phyloP scores from a whole-genome alignment of 2,329 filamentous ascomycete species.

The Hypoxylon rubiginosum region DNA sequence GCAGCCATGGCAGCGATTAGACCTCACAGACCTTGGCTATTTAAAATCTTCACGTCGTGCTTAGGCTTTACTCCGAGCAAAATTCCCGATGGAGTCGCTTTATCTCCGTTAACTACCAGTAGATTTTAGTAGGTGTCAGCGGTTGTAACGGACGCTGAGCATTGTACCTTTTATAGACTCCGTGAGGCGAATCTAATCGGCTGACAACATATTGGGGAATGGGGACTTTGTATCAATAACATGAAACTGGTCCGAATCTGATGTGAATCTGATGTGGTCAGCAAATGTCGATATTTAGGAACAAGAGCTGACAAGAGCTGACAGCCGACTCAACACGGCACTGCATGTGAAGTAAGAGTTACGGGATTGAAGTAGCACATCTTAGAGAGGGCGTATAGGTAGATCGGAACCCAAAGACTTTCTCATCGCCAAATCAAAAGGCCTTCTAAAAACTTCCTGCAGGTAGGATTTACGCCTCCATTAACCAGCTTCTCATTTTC shows the following conservation, averaged over 20 bases:
- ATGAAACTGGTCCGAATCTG: neutral
- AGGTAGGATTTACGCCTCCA: too few relatives aligned
- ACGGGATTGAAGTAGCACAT: neutral
- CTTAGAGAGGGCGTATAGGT: too few relatives aligned
- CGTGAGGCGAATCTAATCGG: too few relatives aligned
- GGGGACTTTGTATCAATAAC: neutral
- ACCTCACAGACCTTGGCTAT: neutral
- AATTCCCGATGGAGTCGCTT: neutral
- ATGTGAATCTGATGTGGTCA: too few relatives aligned
- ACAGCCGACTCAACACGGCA: neutral
- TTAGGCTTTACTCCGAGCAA: neutral
- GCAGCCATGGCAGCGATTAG: neutral
- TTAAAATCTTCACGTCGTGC: neutral
- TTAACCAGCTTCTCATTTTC: neutral
- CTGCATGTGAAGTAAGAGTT: neutral
- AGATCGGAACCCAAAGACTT: too few relatives aligned
- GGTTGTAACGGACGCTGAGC: too few relatives aligned
- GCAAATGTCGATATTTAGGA: neutral
- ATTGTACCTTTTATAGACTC: too few relatives aligned
- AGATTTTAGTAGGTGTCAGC: too few relatives aligned
- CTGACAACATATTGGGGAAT: too few relatives aligned
- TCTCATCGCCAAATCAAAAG: too few relatives aligned
- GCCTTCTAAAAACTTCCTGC: too few relatives aligned
- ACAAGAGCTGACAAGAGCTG: neutral
- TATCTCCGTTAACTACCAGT: neutral